Evolutionary conservation across 345 rosid genomes (phyloP), one percentile per base, ranked within the genome.

Genomic region (Clarkia xantiana): DNA sequence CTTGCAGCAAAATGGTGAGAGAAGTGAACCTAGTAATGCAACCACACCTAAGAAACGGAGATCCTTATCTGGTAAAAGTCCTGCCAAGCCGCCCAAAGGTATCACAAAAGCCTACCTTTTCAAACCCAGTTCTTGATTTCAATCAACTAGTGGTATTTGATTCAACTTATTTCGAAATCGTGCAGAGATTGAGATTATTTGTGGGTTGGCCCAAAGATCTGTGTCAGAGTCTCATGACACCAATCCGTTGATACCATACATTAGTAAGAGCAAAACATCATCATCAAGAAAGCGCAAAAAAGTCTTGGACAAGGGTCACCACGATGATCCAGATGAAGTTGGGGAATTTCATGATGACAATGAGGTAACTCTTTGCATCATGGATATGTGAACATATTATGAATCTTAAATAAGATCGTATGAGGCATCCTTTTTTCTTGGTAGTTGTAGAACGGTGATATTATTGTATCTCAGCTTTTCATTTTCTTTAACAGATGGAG

Each of bases 31-130:
- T 57, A 56, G 58, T 71, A 89, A 66, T 61, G 73, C 64, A 45
- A 55, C 68, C 7, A 78, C 84, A 53, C 96, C 91, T 49, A 90
- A 90, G 67, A 82, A 86, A 13, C 80, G 72, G 60, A 74, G 90
- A 63, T 83, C 94, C 46, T 74, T 71, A 4, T 67, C 81, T 64
- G 67, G 76, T 55, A 71, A 73, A 56, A 64, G 77, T 65, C 70
- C 76, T 65, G 68, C 62, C 59, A 82, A 72, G 77, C 57, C 72
- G 41, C 70, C 69, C 12, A 65, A 62, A 47, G 73, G 69, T 69
- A 53, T 49, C 62, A 51, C 67, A 51, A 73, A 59, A 60, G 40
- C 47, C 67, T 47, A 64, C 56, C 52, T 44, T 20, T 70, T 29
- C 54, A 63, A 67, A 53, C 53, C 63, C 71, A 16, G 64, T 46